Evolutionary conservation across 73 alveolate species (phyloP).

Genomic region (Uronychia binucleata): DNA sequence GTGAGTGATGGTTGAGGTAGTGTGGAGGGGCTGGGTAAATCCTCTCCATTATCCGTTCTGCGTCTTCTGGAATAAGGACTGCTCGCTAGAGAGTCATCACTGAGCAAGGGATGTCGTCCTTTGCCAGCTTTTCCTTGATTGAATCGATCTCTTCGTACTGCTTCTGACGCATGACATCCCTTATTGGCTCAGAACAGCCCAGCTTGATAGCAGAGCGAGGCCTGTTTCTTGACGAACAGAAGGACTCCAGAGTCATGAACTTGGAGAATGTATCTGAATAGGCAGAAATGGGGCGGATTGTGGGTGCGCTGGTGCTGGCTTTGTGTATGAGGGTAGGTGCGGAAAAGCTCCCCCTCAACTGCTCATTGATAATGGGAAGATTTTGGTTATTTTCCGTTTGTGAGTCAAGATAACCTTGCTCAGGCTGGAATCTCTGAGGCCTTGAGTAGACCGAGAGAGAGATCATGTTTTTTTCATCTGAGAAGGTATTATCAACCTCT

Average conservation of each 20-base stretch:
- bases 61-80: constrained; percentile 49
- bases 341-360: constrained; percentile 4
- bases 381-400: constrained; percentile 30
- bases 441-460: not conserved
- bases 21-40: not conserved
- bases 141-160: constrained; percentile 35
- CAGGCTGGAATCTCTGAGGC: not conserved
- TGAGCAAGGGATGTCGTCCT: constrained; percentile 24
- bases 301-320: too few species aligned
- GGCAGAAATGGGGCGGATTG: not conserved
- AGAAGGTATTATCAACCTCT: not conserved
- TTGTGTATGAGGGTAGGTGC: constrained; percentile 43
- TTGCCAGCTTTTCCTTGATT: constrained; percentile 41
- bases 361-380: constrained; percentile 24
- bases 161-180: not conserved
- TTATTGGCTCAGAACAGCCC: not conserved
- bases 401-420: constrained; percentile 38
- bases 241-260: not conserved
- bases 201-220: not conserved
- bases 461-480: not conserved
- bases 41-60: constrained; percentile 6
- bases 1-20: constrained; percentile 3
- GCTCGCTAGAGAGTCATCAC: constrained; percentile 35
- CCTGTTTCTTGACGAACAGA: not conserved
- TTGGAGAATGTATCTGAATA: not conserved